Percentiles rank a stretch among this genome's conserved stretches.
phyloP scores from a whole-genome alignment of 2,329 filamentous ascomycete species.

The Exophiala xenobiotica region DNA sequence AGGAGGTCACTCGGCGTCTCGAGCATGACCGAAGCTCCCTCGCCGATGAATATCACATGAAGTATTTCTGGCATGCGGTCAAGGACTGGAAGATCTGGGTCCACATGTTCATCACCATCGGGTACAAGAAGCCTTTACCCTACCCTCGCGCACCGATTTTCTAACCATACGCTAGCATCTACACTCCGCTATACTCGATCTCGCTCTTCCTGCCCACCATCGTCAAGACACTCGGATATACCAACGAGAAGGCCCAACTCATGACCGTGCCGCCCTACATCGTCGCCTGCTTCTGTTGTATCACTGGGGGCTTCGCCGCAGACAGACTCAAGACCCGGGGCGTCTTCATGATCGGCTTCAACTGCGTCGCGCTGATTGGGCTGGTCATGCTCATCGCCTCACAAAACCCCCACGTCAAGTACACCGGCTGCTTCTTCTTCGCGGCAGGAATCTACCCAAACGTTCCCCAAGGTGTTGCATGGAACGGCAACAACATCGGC shows the following conservation, averaged over 20 bases:
- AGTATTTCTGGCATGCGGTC: slow-evolving; percentile 49
- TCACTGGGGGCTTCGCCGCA: slow-evolving; percentile 58
- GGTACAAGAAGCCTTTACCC: slow-evolving; percentile 9
- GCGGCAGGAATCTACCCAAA: slow-evolving; percentile 85
- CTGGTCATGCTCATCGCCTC: slow-evolving; percentile 73
- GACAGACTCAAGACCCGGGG: slow-evolving; percentile 62
- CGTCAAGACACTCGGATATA: slow-evolving; percentile 56
- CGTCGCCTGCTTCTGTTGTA: slow-evolving; percentile 57
- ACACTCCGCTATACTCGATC: slow-evolving; percentile 60
- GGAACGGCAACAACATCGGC: slow-evolving; percentile 85
- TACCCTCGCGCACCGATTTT: background rate
- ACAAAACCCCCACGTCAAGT: slow-evolving; percentile 65
- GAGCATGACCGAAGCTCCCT: slow-evolving; percentile 46
- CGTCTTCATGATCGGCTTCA: slow-evolving; percentile 67
- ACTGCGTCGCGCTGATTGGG: slow-evolving; percentile 69
- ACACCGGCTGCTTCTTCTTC: slow-evolving; percentile 79
- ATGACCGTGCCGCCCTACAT: slow-evolving; percentile 68
- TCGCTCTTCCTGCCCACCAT: slow-evolving; percentile 60
- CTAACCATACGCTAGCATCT: slow-evolving; percentile 39
- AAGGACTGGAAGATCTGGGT: slow-evolving; percentile 53
- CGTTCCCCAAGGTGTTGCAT: slow-evolving; percentile 82
- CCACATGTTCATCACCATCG: slow-evolving; percentile 28
- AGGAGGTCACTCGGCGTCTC: slow-evolving; percentile 37
- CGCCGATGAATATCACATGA: slow-evolving; percentile 45
- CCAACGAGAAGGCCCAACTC: slow-evolving; percentile 59